phyloP scores from a whole-genome alignment of 2,329 filamentous ascomycete genomes.

The Exophiala xenobiotica region DNA sequence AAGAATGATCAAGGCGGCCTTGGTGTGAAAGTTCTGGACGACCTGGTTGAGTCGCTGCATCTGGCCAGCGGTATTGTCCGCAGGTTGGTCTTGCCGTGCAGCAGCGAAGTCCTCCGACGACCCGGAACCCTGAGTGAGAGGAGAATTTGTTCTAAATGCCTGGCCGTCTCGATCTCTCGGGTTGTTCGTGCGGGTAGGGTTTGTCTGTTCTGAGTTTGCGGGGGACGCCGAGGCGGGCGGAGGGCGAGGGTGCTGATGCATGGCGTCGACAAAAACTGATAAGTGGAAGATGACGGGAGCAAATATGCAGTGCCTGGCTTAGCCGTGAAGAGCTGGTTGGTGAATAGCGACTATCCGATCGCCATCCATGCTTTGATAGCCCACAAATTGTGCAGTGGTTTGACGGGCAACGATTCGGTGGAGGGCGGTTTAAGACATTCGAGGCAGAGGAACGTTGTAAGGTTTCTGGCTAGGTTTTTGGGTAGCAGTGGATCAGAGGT shows the following conservation, averaged over 20 bases:
- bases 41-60: conserved; percentile 87
- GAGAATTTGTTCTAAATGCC: conserved; percentile 49
- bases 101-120: conserved; percentile 51
- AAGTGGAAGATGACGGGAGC: conserved; percentile 3
- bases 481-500: not conserved
- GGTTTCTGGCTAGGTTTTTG: conserved; percentile 2
- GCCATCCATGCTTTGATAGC: conserved; percentile 28
- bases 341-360: conserved; percentile 21
- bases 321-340: conserved; percentile 21
- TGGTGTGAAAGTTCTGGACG: conserved; percentile 92
- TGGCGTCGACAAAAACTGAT: conserved; percentile 42
- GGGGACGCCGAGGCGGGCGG: conserved; percentile 72
- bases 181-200: conserved; percentile 71
- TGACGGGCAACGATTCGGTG: not conserved
- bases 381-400: not conserved
- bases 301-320: conserved; percentile 20
- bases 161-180: conserved; percentile 63
- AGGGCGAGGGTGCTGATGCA: conserved; percentile 88
- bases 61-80: conserved; percentile 60
- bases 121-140: conserved; percentile 53
- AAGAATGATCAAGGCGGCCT: conserved; percentile 79
- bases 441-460: conserved; percentile 2
- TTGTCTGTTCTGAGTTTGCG: conserved; percentile 69
- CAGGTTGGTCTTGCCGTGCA: conserved; percentile 42
- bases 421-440: conserved; percentile 12